Base-by-base conservation (phyloP, 805 yeast genomes). In the Ogataea pilisensis region DNA sequence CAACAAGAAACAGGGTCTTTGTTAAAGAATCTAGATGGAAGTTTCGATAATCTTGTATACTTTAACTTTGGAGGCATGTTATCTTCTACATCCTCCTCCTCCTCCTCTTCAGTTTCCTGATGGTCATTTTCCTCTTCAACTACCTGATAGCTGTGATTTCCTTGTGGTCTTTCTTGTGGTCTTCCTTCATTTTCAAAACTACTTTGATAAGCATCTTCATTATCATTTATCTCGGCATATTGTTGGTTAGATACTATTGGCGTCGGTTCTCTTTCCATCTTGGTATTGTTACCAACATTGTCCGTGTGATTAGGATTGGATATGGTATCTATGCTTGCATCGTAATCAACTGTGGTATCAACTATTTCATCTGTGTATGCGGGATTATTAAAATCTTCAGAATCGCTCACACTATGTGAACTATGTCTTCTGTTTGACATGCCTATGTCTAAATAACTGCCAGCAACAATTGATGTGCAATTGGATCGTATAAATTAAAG, bases 1-100 rank as follows among this genome's bases (percentile, higher is more conserved):
- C 84, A 77, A 0, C 88, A 65, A 2, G 97, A 86, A 0, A 93
- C 75, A 0, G 95, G 83, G 55, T 93, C 97, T 35, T 76, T 73
- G 30, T 64, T 66, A 61, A 87, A 86, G 53, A 90, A 80, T 13
- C 79, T 72, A 1, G 78, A 60, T 0, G 96, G 95, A 1, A 90
- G 68, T 31, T 75, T 70, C 5, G 72, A 68, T 14, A 89, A 63
- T 36, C 98, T 70, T 7, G 86, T 68, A 55, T 91, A 93, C 48
- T 83, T 84, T 33, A 93, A 62, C 28, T 71, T 61, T 0, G 96
- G 96, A 0, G 89, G 90, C 19, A 73, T 81, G 2, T 70, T 74
- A 2, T 72, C 78, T 2, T 70, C 77, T 1, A 67, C 75, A 2
- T 58, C 70, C 0, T 64, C 70, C 1, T 59, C 68, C 1, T 68